Base-by-base conservation (phyloP, 768 basidiomycete genomes). In the Agrocybe pediades region DNA sequence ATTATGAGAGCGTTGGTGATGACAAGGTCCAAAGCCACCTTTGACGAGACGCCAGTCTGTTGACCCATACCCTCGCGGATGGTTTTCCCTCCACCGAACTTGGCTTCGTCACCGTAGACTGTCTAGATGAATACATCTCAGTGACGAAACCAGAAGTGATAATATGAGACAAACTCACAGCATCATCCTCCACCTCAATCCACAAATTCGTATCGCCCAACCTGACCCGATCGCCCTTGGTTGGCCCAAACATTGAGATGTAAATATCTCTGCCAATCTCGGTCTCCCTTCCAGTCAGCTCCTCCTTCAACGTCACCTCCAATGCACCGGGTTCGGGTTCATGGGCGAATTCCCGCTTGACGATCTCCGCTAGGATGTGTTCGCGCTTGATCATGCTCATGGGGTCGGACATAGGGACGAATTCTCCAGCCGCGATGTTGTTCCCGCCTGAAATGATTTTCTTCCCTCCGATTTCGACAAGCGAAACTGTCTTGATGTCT, bases 41-140 rank as follows among this genome's bases (percentile, higher is more conserved):
- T 59, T 8, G 89, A 81, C 0, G 82, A 76, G 11, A 85, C 74
- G 58, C 90, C 84, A 1, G 89, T 90, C 0, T 87, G 87, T 67
- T 98, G 95, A 7, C 95, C 97, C 90, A 97, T 96, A 5, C 97
- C 97, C 63, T 98, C 97, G 20, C 96, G 87, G 47, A 98, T 90
- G 1, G 88, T 83, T 72, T 98, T 98, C 16, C 95, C 96, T 64
- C 95, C 96, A 7, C 97, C 97, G 62, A 99, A 99, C 72, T 98
- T 98, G 73, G 92, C 89, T 71, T 98, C 96, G 54, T 98, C 96
- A 1, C 96, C 97, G 65, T 97, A 96, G 3, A 85, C 75, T 4
- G 95, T 90, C 86, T 92, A 53, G 25, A 2, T 26, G 23, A 56
- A 50, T 15, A 21, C 4, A n/a, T n/a, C n/a, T 29, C 9, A 13